phyloP scores from a whole-genome alignment of 306 rosid species.

The Canavalia ensiformis region DNA sequence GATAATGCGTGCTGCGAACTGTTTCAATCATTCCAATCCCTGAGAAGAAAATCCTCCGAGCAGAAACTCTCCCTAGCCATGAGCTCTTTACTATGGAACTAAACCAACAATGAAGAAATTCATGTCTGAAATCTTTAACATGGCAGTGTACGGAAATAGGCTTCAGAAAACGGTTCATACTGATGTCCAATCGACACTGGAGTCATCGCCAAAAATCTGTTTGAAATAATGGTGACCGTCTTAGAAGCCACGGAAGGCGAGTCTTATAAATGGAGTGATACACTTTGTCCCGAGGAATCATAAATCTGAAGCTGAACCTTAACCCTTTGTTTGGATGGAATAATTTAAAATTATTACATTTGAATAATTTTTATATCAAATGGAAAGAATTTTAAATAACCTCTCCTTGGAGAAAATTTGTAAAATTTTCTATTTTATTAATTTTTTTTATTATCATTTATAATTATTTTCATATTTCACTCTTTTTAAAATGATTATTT shows the following conservation, averaged over 20 bases:
- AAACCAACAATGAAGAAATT: conserved; percentile 53
- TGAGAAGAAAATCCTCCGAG: conserved; percentile 52
- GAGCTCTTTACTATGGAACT: conserved; percentile 65
- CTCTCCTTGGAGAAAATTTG: too few species aligned
- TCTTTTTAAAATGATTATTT: too few species aligned
- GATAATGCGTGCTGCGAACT: conserved; percentile 37
- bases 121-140: conserved; percentile 51
- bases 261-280: conserved; percentile 53
- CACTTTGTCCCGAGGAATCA: conserved; percentile 58
- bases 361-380: too few species aligned
- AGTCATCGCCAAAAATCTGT: conserved; percentile 59
- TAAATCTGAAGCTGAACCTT: conserved; percentile 65
- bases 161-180: conserved; percentile 52
- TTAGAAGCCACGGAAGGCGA: conserved; percentile 50
- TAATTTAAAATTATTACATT: too few species aligned
- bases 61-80: conserved; percentile 47
- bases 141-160: conserved; percentile 52
- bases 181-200: conserved; percentile 26
- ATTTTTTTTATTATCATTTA: too few species aligned
- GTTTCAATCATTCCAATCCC: conserved; percentile 55
- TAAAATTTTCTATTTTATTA: too few species aligned
- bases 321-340: too few species aligned
- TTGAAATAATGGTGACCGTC: not conserved
- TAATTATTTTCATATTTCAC: too few species aligned
- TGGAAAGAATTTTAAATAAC: too few species aligned